Evolutionary conservation across 306 rosid genomes (phyloP), one percentile per base, ranked within the genome.

Genomic region (Prunus padus): DNA sequence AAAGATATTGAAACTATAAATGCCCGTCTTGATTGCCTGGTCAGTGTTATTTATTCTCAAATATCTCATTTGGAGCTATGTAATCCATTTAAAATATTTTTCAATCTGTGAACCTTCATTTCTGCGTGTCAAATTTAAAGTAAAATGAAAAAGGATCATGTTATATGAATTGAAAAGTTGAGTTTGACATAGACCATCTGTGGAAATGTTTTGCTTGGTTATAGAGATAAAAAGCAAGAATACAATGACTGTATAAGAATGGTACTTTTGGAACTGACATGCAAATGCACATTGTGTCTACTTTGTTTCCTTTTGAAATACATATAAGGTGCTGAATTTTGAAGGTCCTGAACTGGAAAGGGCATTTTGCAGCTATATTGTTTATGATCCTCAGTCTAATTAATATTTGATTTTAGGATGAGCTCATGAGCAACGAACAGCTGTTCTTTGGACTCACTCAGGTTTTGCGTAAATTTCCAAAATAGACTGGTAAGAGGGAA

Each of bases 11-110:
- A 90, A 82, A 94, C 97, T 46, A 92, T 94, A 79, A 90, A 88
- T 85, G 92, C 92, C 73, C 98, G 96, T 69, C 97, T 94, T 61
- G 96, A 94, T 90, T 92, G 96, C 88, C 86, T 94, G 92, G 98
- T 94, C 74, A 80, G 97, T 90, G 50, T 71, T 82, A 28, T 72
- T 55, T 60, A 63, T 51, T 79, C 55, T 72, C 67, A 68, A 69
- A 45, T 44, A 52, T 77, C 62, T 63, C 44, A 8, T 54, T 49
- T 74, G 49, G 67, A 72, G 46, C 71, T 71, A 46, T 66, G 30
- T 50, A 55, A 71, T 63, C 42, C 11, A 30, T 28, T 61, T 33
- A 0, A 59, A 5, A 57, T 11, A n/a, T 13, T 71, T 51, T 11
- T 33, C 26, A 11, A 10, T 13, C 4, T 50, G 46, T 0, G 9